These are phyloP conservation scores for Oemleria cerasiformis DNA, from an alignment of 306 rosid genomes.

Conservation along the genomic window DNA sequence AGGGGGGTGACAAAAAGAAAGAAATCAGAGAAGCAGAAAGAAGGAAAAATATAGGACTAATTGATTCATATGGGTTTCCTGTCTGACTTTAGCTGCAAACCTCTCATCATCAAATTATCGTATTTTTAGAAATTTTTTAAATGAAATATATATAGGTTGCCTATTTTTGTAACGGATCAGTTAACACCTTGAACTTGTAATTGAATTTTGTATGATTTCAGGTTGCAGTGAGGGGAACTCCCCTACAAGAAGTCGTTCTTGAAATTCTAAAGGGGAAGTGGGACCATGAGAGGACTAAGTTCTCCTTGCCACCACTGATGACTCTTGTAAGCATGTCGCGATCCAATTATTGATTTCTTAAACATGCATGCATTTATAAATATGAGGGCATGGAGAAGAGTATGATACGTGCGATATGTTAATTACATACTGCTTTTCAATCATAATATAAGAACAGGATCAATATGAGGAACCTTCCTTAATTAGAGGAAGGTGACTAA, in stretches of 20 bases:
- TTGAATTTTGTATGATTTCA: constrained; percentile 29
- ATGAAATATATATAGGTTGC: not conserved
- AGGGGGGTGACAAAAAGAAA: too few relatives aligned
- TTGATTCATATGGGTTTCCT: not conserved
- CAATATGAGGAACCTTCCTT: too few relatives aligned
- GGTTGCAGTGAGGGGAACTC: constrained; percentile 49
- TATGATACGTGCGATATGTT: not conserved
- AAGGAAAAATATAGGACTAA: too few relatives aligned
- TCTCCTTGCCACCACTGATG: constrained; percentile 95
- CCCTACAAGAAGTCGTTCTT: constrained; percentile 54
- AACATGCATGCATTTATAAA: constrained; percentile 15
- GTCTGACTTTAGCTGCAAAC: not conserved
- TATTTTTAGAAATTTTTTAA: not conserved
- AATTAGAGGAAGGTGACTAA: too few relatives aligned
- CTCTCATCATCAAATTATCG: not conserved
- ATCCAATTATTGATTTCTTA: constrained; percentile 15
- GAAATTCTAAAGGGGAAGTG: constrained; percentile 71
- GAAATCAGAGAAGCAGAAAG: too few relatives aligned
- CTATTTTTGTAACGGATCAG: not conserved
- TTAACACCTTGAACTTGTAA: not conserved
- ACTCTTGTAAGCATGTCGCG: constrained; percentile 66
- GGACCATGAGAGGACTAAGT: constrained; percentile 82
- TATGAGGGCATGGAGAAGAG: constrained; percentile 5
- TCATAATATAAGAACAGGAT: too few relatives aligned
- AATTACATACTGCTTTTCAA: not conserved